A percentile compares a stretch with the other conserved stretches of the same genome.
Conservation (phyloP, 2,329 filamentous ascomycete species). For the Helotiales sp. region DNA sequence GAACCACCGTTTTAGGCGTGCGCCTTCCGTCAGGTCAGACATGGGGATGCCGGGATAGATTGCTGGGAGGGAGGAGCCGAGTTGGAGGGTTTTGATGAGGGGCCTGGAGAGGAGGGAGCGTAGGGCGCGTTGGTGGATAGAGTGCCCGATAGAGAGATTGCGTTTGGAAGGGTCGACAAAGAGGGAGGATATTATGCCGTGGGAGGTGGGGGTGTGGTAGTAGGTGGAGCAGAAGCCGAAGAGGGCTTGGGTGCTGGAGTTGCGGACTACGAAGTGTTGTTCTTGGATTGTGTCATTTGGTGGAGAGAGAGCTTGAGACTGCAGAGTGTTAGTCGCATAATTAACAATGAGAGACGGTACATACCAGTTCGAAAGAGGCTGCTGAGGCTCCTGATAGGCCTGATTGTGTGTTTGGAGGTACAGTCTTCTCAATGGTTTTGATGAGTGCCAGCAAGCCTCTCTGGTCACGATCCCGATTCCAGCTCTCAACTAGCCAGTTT, state of each 20-base stretch:
- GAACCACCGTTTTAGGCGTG: constrained; percentile 73
- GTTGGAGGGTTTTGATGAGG: constrained; percentile 78
- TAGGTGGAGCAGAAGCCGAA: constrained; percentile 95
- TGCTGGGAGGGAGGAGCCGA: constrained; percentile 81
- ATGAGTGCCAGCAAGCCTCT: constrained; percentile 77
- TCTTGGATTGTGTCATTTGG: constrained; percentile 73
- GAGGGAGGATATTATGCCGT: constrained; percentile 80
- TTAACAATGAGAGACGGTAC: neutral
- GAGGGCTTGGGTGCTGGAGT: constrained; percentile 87
- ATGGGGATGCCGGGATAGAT: constrained; percentile 85
- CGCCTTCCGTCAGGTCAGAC: constrained; percentile 56
- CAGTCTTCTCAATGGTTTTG: constrained; percentile 69
- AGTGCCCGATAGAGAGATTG: constrained; percentile 88
- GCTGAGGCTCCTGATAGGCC: constrained; percentile 68
- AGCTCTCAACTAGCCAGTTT: constrained; percentile 92
- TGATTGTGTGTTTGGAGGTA: constrained; percentile 68
- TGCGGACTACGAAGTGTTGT: constrained; percentile 88
- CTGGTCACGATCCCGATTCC: constrained; percentile 78
- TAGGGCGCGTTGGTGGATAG: constrained; percentile 84
- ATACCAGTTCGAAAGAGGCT: constrained; percentile 73
- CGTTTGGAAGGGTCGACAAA: constrained; percentile 87
- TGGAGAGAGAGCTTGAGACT: constrained; percentile 11
- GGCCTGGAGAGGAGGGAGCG: constrained; percentile 76
- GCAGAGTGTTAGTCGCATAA: constrained; percentile 12
- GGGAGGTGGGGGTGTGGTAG: constrained; percentile 60